Conservation (phyloP, 2,329 filamentous ascomycete species). For the Ophiostoma himal-ulmi region DNA sequence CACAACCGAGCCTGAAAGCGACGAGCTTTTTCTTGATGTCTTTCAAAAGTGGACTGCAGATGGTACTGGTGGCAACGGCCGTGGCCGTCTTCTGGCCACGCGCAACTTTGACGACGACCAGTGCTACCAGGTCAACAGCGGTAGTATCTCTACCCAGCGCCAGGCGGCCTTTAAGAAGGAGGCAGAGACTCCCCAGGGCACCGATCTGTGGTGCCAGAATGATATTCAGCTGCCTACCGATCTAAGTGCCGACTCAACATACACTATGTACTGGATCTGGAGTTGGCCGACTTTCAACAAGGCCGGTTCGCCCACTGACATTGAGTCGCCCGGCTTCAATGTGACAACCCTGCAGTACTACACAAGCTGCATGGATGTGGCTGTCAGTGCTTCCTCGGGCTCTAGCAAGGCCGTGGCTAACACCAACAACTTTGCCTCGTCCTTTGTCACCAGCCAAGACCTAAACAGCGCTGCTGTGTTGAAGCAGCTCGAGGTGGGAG, state of each 20-base stretch:
- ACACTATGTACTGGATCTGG: conserved; percentile 95
- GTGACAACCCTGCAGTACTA: conserved; percentile 36
- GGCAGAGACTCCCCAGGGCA: conserved; percentile 47
- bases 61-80: conserved; percentile 72
- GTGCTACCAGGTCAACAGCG: conserved; percentile 74
- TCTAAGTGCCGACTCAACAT: conserved; percentile 55
- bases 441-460: conserved; percentile 37
- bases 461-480: conserved; percentile 42
- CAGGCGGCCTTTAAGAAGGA: conserved; percentile 48
- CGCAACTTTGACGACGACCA: conserved; percentile 85
- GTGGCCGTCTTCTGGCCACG: conserved; percentile 68
- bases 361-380: conserved; percentile 42
- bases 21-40: conserved; percentile 55
- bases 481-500: conserved; percentile 39
- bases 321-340: conserved; percentile 33
- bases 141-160: conserved; percentile 53
- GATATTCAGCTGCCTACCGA: conserved; percentile 69
- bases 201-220: conserved; percentile 71
- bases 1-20: conserved; percentile 52
- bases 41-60: conserved; percentile 72
- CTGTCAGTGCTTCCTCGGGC: conserved; percentile 21
- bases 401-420: conserved; percentile 18
- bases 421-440: conserved; percentile 23
- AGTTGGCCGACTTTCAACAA: conserved; percentile 67
- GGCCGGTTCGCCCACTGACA: conserved; percentile 30